Base-by-base conservation (phyloP, 352 stramenopile genomes). In the Phytophthora cryptogea region DNA sequence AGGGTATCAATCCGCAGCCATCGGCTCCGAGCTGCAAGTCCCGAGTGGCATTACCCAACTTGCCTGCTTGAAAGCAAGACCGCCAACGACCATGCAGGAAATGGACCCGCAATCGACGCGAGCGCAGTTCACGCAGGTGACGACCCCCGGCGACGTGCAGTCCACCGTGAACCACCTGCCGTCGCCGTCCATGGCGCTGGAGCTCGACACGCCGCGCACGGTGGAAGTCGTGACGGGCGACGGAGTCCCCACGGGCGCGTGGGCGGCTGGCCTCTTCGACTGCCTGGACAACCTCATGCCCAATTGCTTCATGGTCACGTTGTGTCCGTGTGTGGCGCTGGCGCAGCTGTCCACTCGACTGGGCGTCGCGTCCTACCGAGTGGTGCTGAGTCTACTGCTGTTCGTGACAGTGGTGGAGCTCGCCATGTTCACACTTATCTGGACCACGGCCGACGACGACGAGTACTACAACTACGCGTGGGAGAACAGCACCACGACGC, bases 291-390 rank as follows among this genome's bases (percentile, higher is more conserved):
- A 78, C 45, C 54, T 66, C 40, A 57, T 80, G 40, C 78, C 78
- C 37, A 88, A 88, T 42, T 72, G 78, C 56, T 65, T 71, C 33
- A 79, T 86, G 73, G 70, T 78, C 28, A 74, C 62, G 2, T 66
- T 64, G 9, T 80, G 67, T 20, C 73, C 75, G 2, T 88, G 75
- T 44, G 72, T 86, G 42, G 67, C 76, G 13, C 16, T 86, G 43
- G 76, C 76, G 0, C 78, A 88, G 41, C 72, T 86, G 47, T 72
- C 69, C 0, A 59, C 66, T 3, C 73, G 78, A 9, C 20, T 88
- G 8, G 70, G 63, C 8, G 52, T 78, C 20, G 63, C 56, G 8
- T 67, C 64, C 7, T 86, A 75, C 60, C 35, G 37, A 40, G 28
- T 65, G 27, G 48, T 63, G 27, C 50, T 78, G 32, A 39, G 65